phyloP scores from a whole-genome alignment of 257 asterid species.

The Fraxinus quadrangulata region DNA sequence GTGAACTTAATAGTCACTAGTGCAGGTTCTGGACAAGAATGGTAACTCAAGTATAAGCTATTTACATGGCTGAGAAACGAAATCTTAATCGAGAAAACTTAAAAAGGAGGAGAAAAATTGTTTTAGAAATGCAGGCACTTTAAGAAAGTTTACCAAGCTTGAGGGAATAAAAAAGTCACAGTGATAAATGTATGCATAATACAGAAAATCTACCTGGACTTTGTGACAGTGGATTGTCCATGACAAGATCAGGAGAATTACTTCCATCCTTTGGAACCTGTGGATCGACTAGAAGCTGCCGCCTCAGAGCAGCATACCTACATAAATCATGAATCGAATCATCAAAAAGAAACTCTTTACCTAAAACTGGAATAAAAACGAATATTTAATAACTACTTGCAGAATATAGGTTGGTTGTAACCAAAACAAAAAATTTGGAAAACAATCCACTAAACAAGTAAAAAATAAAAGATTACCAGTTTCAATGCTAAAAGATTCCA shows the following conservation, averaged over 20 bases:
- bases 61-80: not conserved
- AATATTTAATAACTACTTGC: not conserved
- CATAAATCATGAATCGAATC: not conserved
- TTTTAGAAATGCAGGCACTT: not conserved
- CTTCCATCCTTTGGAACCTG: slow-evolving; percentile 78
- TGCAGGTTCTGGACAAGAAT: not conserved
- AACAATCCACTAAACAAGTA: not conserved
- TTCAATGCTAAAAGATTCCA: not conserved
- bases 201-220: slow-evolving; percentile 62
- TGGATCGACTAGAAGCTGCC: slow-evolving; percentile 85
- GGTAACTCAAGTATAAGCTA: not conserved
- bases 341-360: not conserved
- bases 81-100: slow-evolving; percentile 1
- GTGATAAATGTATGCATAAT: not conserved
- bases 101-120: not conserved
- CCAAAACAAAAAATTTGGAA: not conserved
- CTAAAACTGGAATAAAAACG: not conserved
- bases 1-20: not conserved
- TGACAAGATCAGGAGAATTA: slow-evolving; percentile 70
- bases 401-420: not conserved
- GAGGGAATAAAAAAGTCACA: not conserved
- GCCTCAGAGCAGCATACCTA: slow-evolving; percentile 92
- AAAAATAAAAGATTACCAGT: not conserved
- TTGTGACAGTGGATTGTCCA: slow-evolving; percentile 95
- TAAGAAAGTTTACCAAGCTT: not conserved